Evolutionary conservation across 495 filamentous ascomycete species (phyloP), one percentile per base, ranked within the genome.

Genomic region (Penicillium coprophilum): DNA sequence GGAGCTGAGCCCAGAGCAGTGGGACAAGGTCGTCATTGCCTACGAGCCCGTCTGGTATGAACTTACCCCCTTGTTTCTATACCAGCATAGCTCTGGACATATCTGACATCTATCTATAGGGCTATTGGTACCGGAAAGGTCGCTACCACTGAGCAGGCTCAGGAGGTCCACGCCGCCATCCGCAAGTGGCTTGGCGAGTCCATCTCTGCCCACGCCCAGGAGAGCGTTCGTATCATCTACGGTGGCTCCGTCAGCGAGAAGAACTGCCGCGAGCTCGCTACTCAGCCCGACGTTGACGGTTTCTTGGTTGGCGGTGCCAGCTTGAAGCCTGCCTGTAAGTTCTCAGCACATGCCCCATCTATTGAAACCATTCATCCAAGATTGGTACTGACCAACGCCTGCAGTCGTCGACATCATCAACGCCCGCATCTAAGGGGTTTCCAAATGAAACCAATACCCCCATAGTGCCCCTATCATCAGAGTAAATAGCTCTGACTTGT

Each of bases 101-200:
- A 27, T 2, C 50, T 62, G 64, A 68, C 50, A 10, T 20, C 0
- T 34, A 17, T 27, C 15, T 55, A 10, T 55, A 82, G 80, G 82
- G 95, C 93, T 63, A 97, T 97, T 68, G 94, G 95, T 57, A 97
- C 94, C 59, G 94, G 94, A 67, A 97, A 96, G 80, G 94, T 97
- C 56, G 94, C 94, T 64, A 92, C 85, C 49, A 93, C 90, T 43
- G 80, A 91, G 79, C 91, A 97, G 78, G 91, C 92, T 54, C 92
- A 96, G 80, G 91, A 97, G 74, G 92, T 94, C 56, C 94, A 98
- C 76, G 87, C 84, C 46, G 91, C 87, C 57, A 96, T 98, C 74
- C 89, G 94, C 62, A 75, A 86, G 63, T 98, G 93, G 93, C 78
- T 98, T 65, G 80, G 77, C 59, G 79, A 85, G 62, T 81, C 86